phyloP scores from a whole-genome alignment of 192 early-diverging fungal species.

The Oehlia diaphana region DNA sequence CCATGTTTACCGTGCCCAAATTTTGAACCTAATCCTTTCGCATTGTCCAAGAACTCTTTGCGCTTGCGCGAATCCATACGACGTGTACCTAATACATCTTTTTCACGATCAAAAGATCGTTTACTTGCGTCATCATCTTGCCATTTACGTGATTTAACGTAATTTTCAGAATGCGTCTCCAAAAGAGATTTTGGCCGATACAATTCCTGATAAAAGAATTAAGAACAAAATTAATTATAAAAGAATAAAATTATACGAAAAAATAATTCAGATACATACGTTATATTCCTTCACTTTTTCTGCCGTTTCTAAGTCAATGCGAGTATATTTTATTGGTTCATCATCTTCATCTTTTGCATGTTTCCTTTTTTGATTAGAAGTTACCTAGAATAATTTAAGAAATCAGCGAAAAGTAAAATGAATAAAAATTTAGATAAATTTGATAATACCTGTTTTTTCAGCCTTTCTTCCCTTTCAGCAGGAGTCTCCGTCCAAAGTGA shows the following conservation, averaged over 20 bases:
- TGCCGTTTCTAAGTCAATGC: slow-evolving; percentile 33
- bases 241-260: not conserved
- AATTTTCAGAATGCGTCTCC: slow-evolving; percentile 42
- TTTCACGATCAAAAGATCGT: slow-evolving; percentile 57
- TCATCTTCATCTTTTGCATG: slow-evolving; percentile 26
- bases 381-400: not conserved
- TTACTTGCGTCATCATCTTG: slow-evolving; percentile 51
- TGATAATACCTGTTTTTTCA: slow-evolving; percentile 9
- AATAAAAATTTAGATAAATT: not conserved
- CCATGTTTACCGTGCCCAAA: slow-evolving; percentile 52
- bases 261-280: slow-evolving; percentile 24
- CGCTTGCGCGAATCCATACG: slow-evolving; percentile 47
- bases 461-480: slow-evolving; percentile 43
- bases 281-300: slow-evolving; percentile 37
- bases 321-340: slow-evolving; percentile 31
- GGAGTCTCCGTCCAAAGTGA: slow-evolving; percentile 62
- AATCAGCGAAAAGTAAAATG: not conserved
- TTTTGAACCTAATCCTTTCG: slow-evolving; percentile 45
- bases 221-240: not conserved
- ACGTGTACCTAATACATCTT: slow-evolving; percentile 53
- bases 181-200: slow-evolving; percentile 46
- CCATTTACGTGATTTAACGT: slow-evolving; percentile 44
- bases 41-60: slow-evolving; percentile 46
- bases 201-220: slow-evolving; percentile 37
- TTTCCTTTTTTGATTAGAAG: slow-evolving; percentile 8